Evolutionary conservation across 192 early-diverging fungal species (phyloP).

Genomic region (Jimgerdemannia flammicorona): DNA sequence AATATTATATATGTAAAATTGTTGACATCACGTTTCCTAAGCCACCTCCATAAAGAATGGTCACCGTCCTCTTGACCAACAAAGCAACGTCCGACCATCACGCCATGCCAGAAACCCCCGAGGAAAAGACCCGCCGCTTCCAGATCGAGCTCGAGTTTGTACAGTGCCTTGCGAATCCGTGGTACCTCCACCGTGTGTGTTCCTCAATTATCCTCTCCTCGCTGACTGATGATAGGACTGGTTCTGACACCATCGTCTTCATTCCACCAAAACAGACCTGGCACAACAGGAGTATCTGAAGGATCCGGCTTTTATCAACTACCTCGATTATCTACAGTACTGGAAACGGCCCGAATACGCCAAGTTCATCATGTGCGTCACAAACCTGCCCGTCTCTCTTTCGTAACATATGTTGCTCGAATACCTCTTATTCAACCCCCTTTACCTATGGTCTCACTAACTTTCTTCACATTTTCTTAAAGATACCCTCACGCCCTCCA

Average conservation of each 20-base stretch:
- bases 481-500: slow-evolving; percentile 86
- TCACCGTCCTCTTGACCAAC: too few species aligned
- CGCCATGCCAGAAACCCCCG: background rate
- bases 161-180: slow-evolving; percentile 90
- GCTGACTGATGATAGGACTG: background rate
- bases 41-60: too few species aligned
- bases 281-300: slow-evolving; percentile 88
- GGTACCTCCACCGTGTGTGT: slow-evolving; percentile 81
- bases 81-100: too few species aligned
- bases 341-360: slow-evolving; percentile 90
- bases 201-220: background rate
- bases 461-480: background rate
- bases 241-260: background rate
- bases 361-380: slow-evolving; percentile 73
- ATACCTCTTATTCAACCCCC: background rate
- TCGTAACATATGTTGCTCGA: background rate
- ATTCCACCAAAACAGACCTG: slow-evolving; percentile 44
- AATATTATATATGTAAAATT: too few species aligned
- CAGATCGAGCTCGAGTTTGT: slow-evolving; percentile 95
- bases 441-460: background rate
- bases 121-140: slow-evolving; percentile 47
- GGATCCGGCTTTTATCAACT: slow-evolving; percentile 82
- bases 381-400: background rate
- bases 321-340: slow-evolving; percentile 88
- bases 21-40: too few species aligned